Conservation (phyloP, 2,329 filamentous ascomycete species). For the Diaporthe ampelina region DNA sequence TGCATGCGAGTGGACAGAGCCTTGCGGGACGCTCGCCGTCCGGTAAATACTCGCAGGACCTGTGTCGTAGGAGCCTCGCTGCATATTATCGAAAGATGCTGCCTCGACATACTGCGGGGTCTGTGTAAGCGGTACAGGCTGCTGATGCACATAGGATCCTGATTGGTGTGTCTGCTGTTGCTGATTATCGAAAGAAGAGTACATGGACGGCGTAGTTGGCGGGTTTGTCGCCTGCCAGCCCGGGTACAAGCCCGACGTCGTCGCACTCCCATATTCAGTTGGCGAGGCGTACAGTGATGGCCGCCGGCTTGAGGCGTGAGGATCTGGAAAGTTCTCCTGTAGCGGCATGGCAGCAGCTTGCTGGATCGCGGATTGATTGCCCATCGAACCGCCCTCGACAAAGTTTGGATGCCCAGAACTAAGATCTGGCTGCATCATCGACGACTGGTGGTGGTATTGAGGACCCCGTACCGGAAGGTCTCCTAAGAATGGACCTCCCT, state of each 20-base stretch:
- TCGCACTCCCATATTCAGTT: conserved; percentile 61
- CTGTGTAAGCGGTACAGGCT: conserved; percentile 47
- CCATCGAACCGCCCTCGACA: conserved; percentile 54
- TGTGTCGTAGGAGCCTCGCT: conserved; percentile 47
- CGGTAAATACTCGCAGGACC: conserved; percentile 48
- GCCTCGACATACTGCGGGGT: conserved; percentile 47
- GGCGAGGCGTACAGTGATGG: conserved; percentile 59
- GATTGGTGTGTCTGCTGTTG: conserved; percentile 48
- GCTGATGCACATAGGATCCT: conserved; percentile 48
- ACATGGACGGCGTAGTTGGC: conserved; percentile 58
- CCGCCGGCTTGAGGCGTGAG: conserved; percentile 61
- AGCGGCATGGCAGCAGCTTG: conserved; percentile 55
- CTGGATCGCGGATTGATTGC: conserved; percentile 53
- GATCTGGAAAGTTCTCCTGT: conserved; percentile 60
- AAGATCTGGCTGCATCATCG: conserved; percentile 60
- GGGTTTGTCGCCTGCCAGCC: conserved; percentile 61
- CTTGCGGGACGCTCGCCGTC: conserved; percentile 43
- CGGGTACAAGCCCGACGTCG: conserved; percentile 56
- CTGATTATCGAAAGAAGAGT: conserved; percentile 59
- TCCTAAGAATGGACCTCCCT: conserved; percentile 55
- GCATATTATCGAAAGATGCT: conserved; percentile 48
- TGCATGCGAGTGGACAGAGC: conserved; percentile 41
- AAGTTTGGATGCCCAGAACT: conserved; percentile 57
- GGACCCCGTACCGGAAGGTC: conserved; percentile 60
- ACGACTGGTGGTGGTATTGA: conserved; percentile 53